A percentile compares a stretch with the other conserved stretches of the same genome.
phyloP scores from a whole-genome alignment of 371 early-diverging fungal species.

The Encephalitozoon cuniculi region DNA sequence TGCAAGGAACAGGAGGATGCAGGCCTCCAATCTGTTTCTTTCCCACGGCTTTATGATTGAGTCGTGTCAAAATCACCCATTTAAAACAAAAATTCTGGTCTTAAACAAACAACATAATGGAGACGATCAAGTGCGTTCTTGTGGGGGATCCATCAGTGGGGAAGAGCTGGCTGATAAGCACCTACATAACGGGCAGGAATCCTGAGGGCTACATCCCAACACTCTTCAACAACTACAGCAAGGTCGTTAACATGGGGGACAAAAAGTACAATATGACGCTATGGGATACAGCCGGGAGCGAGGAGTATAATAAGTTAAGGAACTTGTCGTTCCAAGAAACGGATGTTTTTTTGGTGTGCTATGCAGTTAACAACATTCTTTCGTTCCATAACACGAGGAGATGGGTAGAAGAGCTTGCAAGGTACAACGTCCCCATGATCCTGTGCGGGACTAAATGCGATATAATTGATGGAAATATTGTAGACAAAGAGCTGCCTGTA shows the following conservation, averaged over 20 bases:
- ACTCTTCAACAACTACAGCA: slow-evolving; percentile 74
- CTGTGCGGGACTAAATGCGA: slow-evolving; percentile 95
- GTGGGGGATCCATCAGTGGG: slow-evolving; percentile 49
- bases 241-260: slow-evolving; percentile 63
- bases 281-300: slow-evolving; percentile 80
- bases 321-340: slow-evolving; percentile 76
- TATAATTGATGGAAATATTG: slow-evolving; percentile 66
- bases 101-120: slow-evolving; percentile 16
- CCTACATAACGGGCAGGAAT: slow-evolving; percentile 20
- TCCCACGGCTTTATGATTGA: not conserved
- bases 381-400: slow-evolving; percentile 73
- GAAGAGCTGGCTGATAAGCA: slow-evolving; percentile 44
- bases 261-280: slow-evolving; percentile 70
- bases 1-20: not conserved
- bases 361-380: slow-evolving; percentile 67
- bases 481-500: not conserved
- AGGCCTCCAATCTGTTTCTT: slow-evolving; percentile 12
- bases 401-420: slow-evolving; percentile 79
- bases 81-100: slow-evolving; percentile 10
- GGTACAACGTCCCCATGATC: slow-evolving; percentile 81
- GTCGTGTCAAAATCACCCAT: slow-evolving; percentile 1
- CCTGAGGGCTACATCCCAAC: slow-evolving; percentile 44
- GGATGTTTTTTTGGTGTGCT: slow-evolving; percentile 76
- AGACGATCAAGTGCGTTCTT: slow-evolving; percentile 51
- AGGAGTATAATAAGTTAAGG: slow-evolving; percentile 72